phyloP scores from a whole-genome alignment of 2,329 filamentous ascomycete genomes.

The Aspergillus hortae region DNA sequence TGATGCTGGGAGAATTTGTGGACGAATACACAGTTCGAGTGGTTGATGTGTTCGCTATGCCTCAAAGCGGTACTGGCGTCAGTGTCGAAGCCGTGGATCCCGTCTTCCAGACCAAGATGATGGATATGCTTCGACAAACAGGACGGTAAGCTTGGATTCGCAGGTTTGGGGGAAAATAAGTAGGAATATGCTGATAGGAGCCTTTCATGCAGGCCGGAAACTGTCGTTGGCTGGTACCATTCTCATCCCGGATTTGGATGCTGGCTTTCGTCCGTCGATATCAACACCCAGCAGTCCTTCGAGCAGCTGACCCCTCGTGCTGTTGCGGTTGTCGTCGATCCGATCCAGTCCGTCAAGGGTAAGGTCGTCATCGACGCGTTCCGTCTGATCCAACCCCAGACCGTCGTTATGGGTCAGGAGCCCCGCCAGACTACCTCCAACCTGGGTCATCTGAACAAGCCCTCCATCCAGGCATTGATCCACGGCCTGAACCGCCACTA shows the following conservation, averaged over 20 bases:
- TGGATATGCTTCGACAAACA: slow-evolving; percentile 98
- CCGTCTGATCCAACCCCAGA: slow-evolving; percentile 96
- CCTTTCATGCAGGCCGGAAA: slow-evolving; percentile 67
- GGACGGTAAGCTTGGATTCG: slow-evolving; percentile 63
- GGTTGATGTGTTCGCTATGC: slow-evolving; percentile 99
- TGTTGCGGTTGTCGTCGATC: slow-evolving; percentile 95
- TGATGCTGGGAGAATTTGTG: slow-evolving; percentile 98
- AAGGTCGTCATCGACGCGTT: slow-evolving; percentile 99
- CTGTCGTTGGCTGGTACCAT: slow-evolving; percentile 98
- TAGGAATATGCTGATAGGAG: slow-evolving; percentile 8
- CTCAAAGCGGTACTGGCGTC: slow-evolving; percentile 95
- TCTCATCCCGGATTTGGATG: slow-evolving; percentile 98
- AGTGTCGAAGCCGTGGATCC: slow-evolving; percentile 98
- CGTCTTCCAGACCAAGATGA: slow-evolving; percentile 99
- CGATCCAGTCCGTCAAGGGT: slow-evolving; percentile 98
- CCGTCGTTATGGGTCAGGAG: slow-evolving; percentile 95
- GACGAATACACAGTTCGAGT: slow-evolving; percentile 98
- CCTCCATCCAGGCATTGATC: slow-evolving; percentile 98
- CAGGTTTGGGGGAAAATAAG: background rate
- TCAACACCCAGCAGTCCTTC: slow-evolving; percentile 99
- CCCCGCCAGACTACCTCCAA: slow-evolving; percentile 97
- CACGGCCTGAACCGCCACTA: slow-evolving; percentile 98
- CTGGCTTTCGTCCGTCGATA: slow-evolving; percentile 98
- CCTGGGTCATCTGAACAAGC: slow-evolving; percentile 96
- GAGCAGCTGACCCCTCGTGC: slow-evolving; percentile 96